Percentiles rank a stretch among this genome's conserved stretches.
These are phyloP conservation scores for Fusarium pilosicola DNA, from an alignment of 2,329 filamentous ascomycete species.

Conservation along the genomic window DNA sequence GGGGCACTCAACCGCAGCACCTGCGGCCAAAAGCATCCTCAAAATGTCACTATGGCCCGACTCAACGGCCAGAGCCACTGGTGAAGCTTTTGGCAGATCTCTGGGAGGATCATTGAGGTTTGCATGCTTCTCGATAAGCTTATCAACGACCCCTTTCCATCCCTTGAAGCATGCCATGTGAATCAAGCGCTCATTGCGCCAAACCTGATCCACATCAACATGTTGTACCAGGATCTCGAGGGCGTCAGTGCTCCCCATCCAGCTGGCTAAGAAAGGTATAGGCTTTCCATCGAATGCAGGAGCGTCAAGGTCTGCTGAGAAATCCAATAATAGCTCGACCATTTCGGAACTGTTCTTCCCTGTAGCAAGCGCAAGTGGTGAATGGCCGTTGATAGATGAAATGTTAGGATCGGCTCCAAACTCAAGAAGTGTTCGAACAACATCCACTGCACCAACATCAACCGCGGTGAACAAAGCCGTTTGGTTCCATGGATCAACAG, in stretches of 20 bases:
- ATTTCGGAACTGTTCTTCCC: constrained; percentile 20
- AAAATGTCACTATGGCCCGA: constrained; percentile 12
- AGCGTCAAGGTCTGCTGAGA: constrained; percentile 7
- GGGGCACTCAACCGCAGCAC: constrained; percentile 20
- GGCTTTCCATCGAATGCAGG: constrained; percentile 20
- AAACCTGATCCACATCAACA: constrained; percentile 22
- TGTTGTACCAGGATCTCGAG: constrained; percentile 24
- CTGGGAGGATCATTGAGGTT: constrained; percentile 24
- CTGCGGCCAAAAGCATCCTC: constrained; percentile 18
- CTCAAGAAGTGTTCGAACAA: constrained; percentile 22
- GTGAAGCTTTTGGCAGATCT: constrained; percentile 23
- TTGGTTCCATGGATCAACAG: constrained; percentile 20
- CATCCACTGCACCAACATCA: constrained; percentile 12
- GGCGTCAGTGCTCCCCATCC: constrained; percentile 7
- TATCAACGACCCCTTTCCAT: constrained; percentile 21
- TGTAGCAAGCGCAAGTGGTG: constrained; percentile 19
- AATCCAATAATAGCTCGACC: constrained; percentile 22
- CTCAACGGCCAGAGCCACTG: constrained; percentile 24
- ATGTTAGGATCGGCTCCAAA: constrained; percentile 27
- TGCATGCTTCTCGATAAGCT: constrained; percentile 21
- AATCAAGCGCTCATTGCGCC: constrained; percentile 19
- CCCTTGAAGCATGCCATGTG: constrained; percentile 29
- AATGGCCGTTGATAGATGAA: constrained; percentile 9
- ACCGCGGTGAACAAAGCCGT: constrained; percentile 30
- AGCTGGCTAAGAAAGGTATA: constrained; percentile 20